These are phyloP conservation scores for Fusarium nelsonii DNA, from an alignment of 2,329 filamentous ascomycete species.

Conservation along the genomic window DNA sequence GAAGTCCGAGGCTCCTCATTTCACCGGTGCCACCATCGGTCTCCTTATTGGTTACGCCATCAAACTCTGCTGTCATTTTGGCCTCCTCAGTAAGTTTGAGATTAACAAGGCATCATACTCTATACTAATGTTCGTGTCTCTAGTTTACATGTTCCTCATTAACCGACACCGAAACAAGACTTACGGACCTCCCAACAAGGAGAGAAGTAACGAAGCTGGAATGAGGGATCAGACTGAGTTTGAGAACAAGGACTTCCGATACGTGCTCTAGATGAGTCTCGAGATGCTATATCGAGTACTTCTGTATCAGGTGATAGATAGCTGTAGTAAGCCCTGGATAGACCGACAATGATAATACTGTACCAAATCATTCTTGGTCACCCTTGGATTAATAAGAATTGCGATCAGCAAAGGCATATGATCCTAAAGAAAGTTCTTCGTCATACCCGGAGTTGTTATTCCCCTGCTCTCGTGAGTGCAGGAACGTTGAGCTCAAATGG, in stretches of 20 bases:
- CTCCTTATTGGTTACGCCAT: conserved; percentile 3
- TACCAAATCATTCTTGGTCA: too few relatives aligned
- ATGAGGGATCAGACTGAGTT: conserved; percentile 30
- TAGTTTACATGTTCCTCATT: conserved; percentile 14
- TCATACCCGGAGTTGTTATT: too few relatives aligned
- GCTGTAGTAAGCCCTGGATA: not conserved
- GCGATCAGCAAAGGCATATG: too few relatives aligned
- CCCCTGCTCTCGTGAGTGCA: too few relatives aligned
- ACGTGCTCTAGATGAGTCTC: conserved; percentile 2
- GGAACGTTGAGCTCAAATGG: too few relatives aligned
- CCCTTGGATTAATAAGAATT: too few relatives aligned
- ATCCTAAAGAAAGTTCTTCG: too few relatives aligned
- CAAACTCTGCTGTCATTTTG: conserved; percentile 9
- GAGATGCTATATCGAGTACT: too few relatives aligned
- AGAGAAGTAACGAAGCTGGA: conserved; percentile 25
- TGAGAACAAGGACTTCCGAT: conserved; percentile 25
- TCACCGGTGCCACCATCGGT: conserved; percentile 5
- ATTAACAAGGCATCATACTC: accelerated
- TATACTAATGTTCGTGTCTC: not conserved
- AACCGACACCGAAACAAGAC: conserved; percentile 21
- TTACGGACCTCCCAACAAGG: conserved; percentile 16
- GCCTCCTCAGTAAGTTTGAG: not conserved
- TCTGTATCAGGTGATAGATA: not conserved
- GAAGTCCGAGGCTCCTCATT: conserved; percentile 7
- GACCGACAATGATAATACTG: not conserved